Base-by-base conservation (phyloP, 805 yeast genomes). In the Millerago galiae region DNA sequence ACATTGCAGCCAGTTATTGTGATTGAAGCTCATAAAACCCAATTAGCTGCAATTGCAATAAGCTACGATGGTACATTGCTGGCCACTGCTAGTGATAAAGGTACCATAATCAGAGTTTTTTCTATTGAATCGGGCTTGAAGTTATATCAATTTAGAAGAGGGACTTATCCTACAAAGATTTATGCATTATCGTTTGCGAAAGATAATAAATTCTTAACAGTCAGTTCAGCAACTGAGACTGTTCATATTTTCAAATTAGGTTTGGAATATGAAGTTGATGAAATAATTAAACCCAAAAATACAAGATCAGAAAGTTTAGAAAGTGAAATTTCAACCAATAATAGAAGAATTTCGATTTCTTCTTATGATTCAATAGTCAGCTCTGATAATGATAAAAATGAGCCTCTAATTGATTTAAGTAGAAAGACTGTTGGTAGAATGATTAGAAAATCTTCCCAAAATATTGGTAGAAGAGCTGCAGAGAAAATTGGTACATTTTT, bases 401-500 rank as follows among this genome's bases (percentile, higher is more conserved):
- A 81, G 43, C 93, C 93, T 1, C 61, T 83, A 27, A 78, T 83
- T 11, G 95, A 85, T 54, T 77, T 74, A 36, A 74, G 83, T 1
- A 66, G 95, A 50, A 67, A 81, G 40, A 77, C 88, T 0, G 84
- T 85, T 11, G 93, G 87, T 0, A 63, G 95, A 44, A 71, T 85
- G 66, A 77, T 85, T 21, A 66, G 95, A 51, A 69, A 87, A 46
- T 83, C 91, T 2, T 84, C 93, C 0, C 95, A 85, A 53, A 77
- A 75, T 4, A 66, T 84, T 43, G 90, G 91, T 0, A 66, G 90
- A 38, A 78, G 77, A 48, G 93, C 93, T 1, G 96, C 95, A 0
- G 95, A 83, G 53, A 83, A 80, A 40, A 81, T 89, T 75, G 96
- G 95, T 0, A 86, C 86, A n/a, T 83, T 82, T 47, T 69, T 90